These are phyloP conservation scores for Kalanchoe fedtschenkoi DNA, from an alignment of 164 flowering plant species.

Conservation along the genomic window DNA sequence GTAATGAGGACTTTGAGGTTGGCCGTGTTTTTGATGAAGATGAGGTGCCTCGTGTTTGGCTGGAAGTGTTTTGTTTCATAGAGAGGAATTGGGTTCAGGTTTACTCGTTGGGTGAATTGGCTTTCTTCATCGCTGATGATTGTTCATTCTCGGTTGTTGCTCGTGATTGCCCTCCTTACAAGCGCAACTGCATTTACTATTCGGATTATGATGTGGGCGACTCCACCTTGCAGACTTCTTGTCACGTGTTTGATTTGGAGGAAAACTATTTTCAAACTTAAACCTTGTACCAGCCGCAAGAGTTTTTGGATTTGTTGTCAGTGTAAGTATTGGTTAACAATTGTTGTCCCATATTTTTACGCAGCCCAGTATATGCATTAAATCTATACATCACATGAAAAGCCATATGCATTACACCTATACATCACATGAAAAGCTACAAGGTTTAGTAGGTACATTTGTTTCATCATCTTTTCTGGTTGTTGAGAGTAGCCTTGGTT, in stretches of 20 bases:
- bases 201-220: not conserved
- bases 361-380: no score
- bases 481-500: no score
- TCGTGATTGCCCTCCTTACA: slow-evolving; percentile 1
- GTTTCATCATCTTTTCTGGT: no score
- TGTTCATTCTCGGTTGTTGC: not conserved
- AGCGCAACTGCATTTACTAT: not conserved
- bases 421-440: no score
- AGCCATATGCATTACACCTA: no score
- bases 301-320: no score
- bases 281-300: no score
- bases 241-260: not conserved
- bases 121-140: not conserved
- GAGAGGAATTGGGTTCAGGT: not conserved
- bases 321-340: no score
- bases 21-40: not conserved
- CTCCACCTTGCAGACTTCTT: not conserved
- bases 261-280: not conserved
- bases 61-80: not conserved
- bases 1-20: not conserved
- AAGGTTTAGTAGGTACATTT: no score
- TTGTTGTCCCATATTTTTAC: no score
- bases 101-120: not conserved
- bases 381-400: no score
- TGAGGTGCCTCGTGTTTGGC: not conserved